A percentile compares a stretch with the other conserved stretches of the same genome.
Evolutionary conservation across 2,329 filamentous ascomycete genomes (phyloP).

Genomic region (Colletotrichum godetiae): DNA sequence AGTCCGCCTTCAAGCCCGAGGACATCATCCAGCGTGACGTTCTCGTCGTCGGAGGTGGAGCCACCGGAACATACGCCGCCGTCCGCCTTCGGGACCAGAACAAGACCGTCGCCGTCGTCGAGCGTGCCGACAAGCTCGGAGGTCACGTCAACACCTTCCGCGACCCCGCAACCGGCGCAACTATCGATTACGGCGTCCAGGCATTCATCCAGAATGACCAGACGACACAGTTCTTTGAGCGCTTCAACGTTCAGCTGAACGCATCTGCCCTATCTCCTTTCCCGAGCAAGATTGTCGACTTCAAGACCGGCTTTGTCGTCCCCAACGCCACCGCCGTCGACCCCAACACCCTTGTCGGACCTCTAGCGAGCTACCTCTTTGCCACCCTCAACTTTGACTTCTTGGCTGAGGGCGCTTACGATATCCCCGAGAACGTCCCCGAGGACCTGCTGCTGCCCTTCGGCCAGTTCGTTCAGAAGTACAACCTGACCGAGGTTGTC

Average conservation of each 20-base stretch:
- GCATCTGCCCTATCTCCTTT: constrained; percentile 20
- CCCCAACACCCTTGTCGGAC: constrained; percentile 16
- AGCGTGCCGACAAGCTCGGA: constrained; percentile 46
- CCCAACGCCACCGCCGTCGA: constrained; percentile 33
- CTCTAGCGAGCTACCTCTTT: constrained; percentile 18
- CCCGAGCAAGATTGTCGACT: constrained; percentile 32
- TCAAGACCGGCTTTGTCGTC: constrained; percentile 32
- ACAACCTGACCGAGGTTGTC: constrained; percentile 24
- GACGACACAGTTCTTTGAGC: constrained; percentile 55
- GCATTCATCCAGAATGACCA: constrained; percentile 49
- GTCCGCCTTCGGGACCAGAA: constrained; percentile 61
- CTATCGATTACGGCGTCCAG: constrained; percentile 50
- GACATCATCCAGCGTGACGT: constrained; percentile 49
- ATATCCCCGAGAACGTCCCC: constrained; percentile 48
- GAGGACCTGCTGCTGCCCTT: constrained; percentile 46
- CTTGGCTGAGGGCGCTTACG: constrained; percentile 39
- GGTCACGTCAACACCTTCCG: constrained; percentile 61
- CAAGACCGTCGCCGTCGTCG: constrained; percentile 59
- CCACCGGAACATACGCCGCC: constrained; percentile 61
- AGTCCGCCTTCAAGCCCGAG: constrained; percentile 26
- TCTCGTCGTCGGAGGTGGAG: constrained; percentile 64
- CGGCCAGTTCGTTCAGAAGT: constrained; percentile 30
- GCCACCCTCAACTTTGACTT: constrained; percentile 25
- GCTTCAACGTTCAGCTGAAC: constrained; percentile 49
- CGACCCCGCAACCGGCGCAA: constrained; percentile 48